A percentile compares a stretch with the other conserved stretches of the same genome.
Evolutionary conservation across 2,329 filamentous ascomycete species (phyloP).

Genomic region (Myriosclerotinia duriaeana): DNA sequence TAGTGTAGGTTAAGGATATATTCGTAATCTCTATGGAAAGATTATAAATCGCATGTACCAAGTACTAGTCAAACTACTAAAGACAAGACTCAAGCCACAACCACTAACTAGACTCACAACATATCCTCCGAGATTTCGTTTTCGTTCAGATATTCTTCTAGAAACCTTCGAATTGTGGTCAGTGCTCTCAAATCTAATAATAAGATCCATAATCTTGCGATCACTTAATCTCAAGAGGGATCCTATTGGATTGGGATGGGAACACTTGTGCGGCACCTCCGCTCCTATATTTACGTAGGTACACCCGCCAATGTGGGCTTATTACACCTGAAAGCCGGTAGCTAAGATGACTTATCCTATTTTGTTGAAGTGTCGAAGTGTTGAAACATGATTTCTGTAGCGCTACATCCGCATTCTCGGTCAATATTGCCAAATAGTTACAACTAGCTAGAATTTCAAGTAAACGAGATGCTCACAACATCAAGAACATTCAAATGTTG

Average conservation of each 20-base stretch:
- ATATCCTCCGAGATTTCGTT: neutral
- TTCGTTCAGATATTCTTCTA: slow-evolving; percentile 1
- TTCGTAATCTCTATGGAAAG: neutral
- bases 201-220: neutral
- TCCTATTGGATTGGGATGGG: neutral
- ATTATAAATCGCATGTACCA: neutral
- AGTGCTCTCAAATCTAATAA: neutral
- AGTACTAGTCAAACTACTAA: neutral
- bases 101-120: neutral
- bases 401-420: neutral
- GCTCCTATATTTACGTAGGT: slow-evolving; percentile 2
- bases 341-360: neutral
- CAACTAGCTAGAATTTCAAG: neutral
- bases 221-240: neutral
- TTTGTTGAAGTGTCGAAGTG: too few species aligned
- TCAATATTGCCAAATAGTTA: neutral
- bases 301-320: neutral
- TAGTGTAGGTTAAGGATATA: neutral
- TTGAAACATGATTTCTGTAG: neutral
- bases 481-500: neutral
- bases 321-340: neutral
- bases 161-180: slow-evolving; percentile 5
- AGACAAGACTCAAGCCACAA: slow-evolving; percentile 3
- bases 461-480: neutral
- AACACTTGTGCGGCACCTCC: slow-evolving; percentile 1